A percentile compares a stretch with the other conserved stretches of the same genome.
Conservation (phyloP, 192 early-diverging fungal species). For the Linnemannia hyalina region DNA sequence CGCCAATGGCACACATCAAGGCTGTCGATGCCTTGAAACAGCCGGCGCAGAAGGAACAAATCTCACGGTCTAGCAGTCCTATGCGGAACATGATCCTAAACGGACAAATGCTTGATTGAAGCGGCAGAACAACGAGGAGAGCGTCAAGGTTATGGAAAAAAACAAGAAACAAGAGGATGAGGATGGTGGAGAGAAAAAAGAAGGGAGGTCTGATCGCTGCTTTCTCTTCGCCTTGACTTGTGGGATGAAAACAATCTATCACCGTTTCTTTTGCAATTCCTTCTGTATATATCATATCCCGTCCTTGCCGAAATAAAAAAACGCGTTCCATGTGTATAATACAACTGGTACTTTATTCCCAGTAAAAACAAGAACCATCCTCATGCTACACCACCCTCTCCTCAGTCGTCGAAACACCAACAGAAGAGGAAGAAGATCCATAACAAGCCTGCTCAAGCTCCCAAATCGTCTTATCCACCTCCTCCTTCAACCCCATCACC, state of each 20-base stretch:
- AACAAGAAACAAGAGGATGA: background rate
- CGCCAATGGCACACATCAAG: constrained; percentile 1
- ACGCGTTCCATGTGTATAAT: background rate
- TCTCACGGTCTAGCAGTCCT: constrained; percentile 33
- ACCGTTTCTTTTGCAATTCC: background rate
- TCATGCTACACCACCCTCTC: background rate
- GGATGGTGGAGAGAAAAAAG: background rate
- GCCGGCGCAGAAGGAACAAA: background rate
- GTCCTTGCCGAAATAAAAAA: background rate
- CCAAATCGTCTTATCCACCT: constrained; percentile 60
- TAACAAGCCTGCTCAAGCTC: constrained; percentile 63
- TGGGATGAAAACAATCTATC: background rate
- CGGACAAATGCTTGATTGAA: constrained; percentile 52
- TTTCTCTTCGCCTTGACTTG: background rate
- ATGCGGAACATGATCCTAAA: constrained; percentile 53
- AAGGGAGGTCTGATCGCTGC: background rate
- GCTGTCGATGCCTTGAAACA: constrained; percentile 13
- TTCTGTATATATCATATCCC: background rate
- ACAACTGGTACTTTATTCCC: constrained; percentile 12
- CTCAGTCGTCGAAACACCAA: background rate
- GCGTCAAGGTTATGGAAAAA: background rate
- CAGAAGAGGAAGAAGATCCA: constrained; percentile 7
- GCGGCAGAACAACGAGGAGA: background rate
- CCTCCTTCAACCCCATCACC: constrained; percentile 56
- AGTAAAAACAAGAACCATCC: background rate